Evolutionary conservation across 495 filamentous ascomycete genomes (phyloP), one percentile per base, ranked within the genome.

Genomic region (Penicillium paxilli): DNA sequence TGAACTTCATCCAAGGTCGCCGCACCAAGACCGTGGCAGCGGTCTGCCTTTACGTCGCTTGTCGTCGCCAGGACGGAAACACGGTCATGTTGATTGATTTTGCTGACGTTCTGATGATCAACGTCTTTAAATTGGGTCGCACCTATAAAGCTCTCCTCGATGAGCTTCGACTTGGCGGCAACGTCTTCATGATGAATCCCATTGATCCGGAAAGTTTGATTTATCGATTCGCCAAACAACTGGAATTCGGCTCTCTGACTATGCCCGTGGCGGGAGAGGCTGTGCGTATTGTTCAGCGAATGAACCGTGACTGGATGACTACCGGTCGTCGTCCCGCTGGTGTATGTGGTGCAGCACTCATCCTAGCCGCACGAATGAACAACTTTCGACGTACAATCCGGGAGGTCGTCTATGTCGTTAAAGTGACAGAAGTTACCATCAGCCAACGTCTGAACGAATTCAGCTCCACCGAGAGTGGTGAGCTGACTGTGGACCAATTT

Each of bases 281-380:
- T 17, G 82, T 88, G 30, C 83, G 86, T 25, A 87, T 98, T 46
- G 85, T 95, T 25, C 84, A 90, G 64, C 86, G 94, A 38, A 98
- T 98, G 94, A 88, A 89, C 46, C 81, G 88, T 22, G 94, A 98
- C 70, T 97, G 93, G 90, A 97, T 98, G 83, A 87, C 89, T 8
- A 87, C 87, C 44, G 94, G 94, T 60, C 90, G 94, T 63, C 84
- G 92, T 37, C 95, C 95, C 40, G 91, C 94, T 22, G 94, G 95
- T 63, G 84, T 98, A 40, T 96, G 91, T 70, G 95, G 94, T 53
- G 95, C 94, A 9, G 92, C 91, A 53, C 80, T 98, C 51, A 90
- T 98, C 57, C 84, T 98, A 57, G 95, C 94, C 19, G 91, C 94
- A 9, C 88, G 95, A 26, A 96, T 96, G 85, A 95, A 96, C 77